Percentiles rank a stretch among this genome's conserved stretches.
These are phyloP conservation scores for Colletotrichum sidae DNA, from an alignment of 2,329 filamentous ascomycete species.

Conservation along the genomic window DNA sequence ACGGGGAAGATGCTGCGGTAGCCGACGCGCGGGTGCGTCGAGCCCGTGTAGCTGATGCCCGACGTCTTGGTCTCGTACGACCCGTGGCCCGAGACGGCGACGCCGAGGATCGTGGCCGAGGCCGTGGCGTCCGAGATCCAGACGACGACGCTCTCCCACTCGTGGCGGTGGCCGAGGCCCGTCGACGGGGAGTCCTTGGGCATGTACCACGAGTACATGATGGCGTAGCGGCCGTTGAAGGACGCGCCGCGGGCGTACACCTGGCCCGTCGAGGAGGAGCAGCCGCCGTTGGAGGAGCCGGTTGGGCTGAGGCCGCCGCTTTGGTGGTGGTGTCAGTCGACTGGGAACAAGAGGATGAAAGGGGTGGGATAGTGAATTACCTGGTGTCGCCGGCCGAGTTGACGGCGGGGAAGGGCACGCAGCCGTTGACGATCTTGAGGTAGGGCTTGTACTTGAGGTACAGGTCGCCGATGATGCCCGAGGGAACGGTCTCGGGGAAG, in stretches of 20 bases:
- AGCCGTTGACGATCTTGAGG: slow-evolving; percentile 64
- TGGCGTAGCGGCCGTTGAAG: slow-evolving; percentile 44
- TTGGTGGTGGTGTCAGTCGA: slow-evolving; percentile 9
- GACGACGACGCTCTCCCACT: slow-evolving; percentile 50
- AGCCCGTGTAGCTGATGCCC: slow-evolving; percentile 41
- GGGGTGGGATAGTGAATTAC: slow-evolving; percentile 48
- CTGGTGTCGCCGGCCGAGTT: slow-evolving; percentile 67
- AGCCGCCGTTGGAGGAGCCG: slow-evolving; percentile 43
- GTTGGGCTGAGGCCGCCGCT: slow-evolving; percentile 45
- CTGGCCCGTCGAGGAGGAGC: slow-evolving; percentile 46
- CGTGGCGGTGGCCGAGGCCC: slow-evolving; percentile 51
- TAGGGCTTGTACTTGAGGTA: slow-evolving; percentile 51
- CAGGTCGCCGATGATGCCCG: slow-evolving; percentile 42
- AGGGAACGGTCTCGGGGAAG: slow-evolving; percentile 46
- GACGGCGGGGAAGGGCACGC: slow-evolving; percentile 72
- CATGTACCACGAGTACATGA: slow-evolving; percentile 53
- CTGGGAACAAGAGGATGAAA: background rate
- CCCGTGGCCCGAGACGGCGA: slow-evolving; percentile 49
- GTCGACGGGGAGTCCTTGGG: slow-evolving; percentile 53
- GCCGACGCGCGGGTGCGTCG: slow-evolving; percentile 44
- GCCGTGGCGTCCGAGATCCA: slow-evolving; percentile 45
- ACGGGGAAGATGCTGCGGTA: slow-evolving; percentile 47
- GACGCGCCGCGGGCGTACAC: slow-evolving; percentile 46
- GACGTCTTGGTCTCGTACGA: slow-evolving; percentile 42
- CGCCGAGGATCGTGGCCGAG: slow-evolving; percentile 45